Evolutionary conservation across 2,329 filamentous ascomycete genomes (phyloP).

Genomic region (Coniella lustricola): DNA sequence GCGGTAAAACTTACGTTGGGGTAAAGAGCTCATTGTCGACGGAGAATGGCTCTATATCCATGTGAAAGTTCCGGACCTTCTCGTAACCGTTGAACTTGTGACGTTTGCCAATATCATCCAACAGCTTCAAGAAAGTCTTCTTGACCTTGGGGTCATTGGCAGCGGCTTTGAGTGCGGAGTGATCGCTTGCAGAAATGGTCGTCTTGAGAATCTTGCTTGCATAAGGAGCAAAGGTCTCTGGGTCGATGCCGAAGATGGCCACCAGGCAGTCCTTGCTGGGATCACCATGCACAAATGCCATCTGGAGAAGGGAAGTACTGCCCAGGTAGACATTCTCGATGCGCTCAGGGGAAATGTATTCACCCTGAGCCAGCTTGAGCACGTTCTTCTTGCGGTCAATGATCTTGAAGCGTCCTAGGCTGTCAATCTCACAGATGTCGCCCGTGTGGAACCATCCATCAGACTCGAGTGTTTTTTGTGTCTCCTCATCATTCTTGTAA

Average conservation of each 20-base stretch:
- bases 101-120: constrained; percentile 71
- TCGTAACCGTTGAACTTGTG: constrained; percentile 92
- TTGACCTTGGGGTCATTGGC: constrained; percentile 63
- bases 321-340: constrained; percentile 92
- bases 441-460: constrained; percentile 98
- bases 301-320: constrained; percentile 68
- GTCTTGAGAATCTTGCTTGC: constrained; percentile 70
- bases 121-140: constrained; percentile 67
- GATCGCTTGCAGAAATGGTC: constrained; percentile 56
- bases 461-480: constrained; percentile 68
- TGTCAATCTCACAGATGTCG: constrained; percentile 82
- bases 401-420: constrained; percentile 80
- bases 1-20: constrained; percentile 60
- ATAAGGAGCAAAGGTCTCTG: constrained; percentile 73
- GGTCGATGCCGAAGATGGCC: constrained; percentile 80
- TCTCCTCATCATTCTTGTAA: constrained; percentile 85
- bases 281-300: constrained; percentile 88
- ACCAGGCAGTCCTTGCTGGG: constrained; percentile 75
- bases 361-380: constrained; percentile 94
- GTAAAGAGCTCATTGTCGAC: constrained; percentile 88
- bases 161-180: constrained; percentile 59
- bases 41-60: constrained; percentile 84
- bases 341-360: constrained; percentile 95
- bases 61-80: constrained; percentile 63
- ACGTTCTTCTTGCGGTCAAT: constrained; percentile 98